Conservation (phyloP, 192 early-diverging fungal genomes). For the Haplosporangium gracile region DNA sequence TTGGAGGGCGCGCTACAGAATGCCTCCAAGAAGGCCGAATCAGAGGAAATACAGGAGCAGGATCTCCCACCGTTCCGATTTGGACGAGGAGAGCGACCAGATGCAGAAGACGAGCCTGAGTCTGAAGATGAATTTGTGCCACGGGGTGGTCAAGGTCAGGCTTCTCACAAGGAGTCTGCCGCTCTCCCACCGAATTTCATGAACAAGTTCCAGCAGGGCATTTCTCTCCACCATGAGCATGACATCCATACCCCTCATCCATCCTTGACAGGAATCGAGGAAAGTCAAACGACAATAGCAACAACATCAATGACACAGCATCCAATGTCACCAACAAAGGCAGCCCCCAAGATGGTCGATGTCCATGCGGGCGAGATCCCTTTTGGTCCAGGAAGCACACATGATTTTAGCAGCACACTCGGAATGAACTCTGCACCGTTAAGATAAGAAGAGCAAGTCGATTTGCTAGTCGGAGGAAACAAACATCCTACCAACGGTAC, state of each 20-base stretch:
- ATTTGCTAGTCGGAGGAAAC: background rate
- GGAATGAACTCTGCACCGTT: conserved; percentile 6
- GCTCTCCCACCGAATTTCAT: background rate
- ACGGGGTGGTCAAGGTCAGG: background rate
- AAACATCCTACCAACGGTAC: background rate
- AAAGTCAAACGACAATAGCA: background rate
- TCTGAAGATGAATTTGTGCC: conserved; percentile 43
- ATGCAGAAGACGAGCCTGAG: conserved; percentile 46
- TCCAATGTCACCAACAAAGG: background rate
- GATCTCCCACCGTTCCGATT: conserved; percentile 46
- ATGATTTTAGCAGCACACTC: conserved; percentile 18
- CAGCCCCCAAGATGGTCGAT: background rate
- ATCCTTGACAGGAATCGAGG: background rate
- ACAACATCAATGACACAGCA: background rate
- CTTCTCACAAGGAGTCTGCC: background rate
- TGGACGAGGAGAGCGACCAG: conserved; percentile 45
- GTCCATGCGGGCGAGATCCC: conserved; percentile 34
- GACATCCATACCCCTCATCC: background rate
- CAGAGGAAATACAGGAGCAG: conserved; percentile 14
- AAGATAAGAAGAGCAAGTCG: background rate
- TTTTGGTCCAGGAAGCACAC: conserved; percentile 12
- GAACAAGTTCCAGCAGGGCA: conserved; percentile 28
- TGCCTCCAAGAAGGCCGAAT: background rate
- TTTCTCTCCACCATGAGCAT: conserved; percentile 17
- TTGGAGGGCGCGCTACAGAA: conserved; percentile 30